A percentile compares a stretch with the other conserved stretches of the same genome.
phyloP scores from a whole-genome alignment of 768 basidiomycete genomes.

The Porpolomopsis calyptriformis region DNA sequence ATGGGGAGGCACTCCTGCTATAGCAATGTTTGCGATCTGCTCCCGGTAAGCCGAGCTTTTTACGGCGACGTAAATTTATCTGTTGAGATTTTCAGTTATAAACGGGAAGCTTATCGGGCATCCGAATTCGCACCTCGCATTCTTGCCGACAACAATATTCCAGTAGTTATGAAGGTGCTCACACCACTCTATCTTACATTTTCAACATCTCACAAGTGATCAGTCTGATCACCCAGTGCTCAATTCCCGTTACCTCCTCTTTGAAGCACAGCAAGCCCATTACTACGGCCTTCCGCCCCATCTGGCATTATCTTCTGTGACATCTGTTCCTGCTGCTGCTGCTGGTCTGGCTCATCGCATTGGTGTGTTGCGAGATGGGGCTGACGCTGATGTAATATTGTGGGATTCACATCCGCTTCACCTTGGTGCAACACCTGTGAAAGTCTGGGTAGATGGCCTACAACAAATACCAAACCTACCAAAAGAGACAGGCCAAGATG shows the following conservation, averaged over 20 bases:
- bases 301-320: slow-evolving; percentile 55
- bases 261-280: slow-evolving; percentile 64
- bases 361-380: slow-evolving; percentile 48
- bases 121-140: slow-evolving; percentile 71
- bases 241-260: slow-evolving; percentile 57
- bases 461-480: slow-evolving; percentile 48
- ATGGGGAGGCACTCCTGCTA: slow-evolving; percentile 50
- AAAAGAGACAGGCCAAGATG: slow-evolving; percentile 24
- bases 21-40: slow-evolving; percentile 75
- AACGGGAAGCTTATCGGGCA: slow-evolving; percentile 54
- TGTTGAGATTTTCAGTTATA: slow-evolving; percentile 24
- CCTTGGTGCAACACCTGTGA: slow-evolving; percentile 61
- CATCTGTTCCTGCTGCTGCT: slow-evolving; percentile 52
- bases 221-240: slow-evolving; percentile 50
- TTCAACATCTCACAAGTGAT: not conserved
- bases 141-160: slow-evolving; percentile 59
- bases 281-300: slow-evolving; percentile 51
- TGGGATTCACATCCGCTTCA: slow-evolving; percentile 70
- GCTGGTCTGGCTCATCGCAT: slow-evolving; percentile 70
- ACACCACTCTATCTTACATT: not conserved
- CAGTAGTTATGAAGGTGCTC: slow-evolving; percentile 66
- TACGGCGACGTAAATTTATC: not conserved
- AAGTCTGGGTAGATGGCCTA: slow-evolving; percentile 82
- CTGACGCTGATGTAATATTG: slow-evolving; percentile 61
- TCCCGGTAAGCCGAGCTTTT: slow-evolving; percentile 33